Evolutionary conservation across 2,329 filamentous ascomycete genomes (phyloP).

Genomic region (Fusarium napiforme): DNA sequence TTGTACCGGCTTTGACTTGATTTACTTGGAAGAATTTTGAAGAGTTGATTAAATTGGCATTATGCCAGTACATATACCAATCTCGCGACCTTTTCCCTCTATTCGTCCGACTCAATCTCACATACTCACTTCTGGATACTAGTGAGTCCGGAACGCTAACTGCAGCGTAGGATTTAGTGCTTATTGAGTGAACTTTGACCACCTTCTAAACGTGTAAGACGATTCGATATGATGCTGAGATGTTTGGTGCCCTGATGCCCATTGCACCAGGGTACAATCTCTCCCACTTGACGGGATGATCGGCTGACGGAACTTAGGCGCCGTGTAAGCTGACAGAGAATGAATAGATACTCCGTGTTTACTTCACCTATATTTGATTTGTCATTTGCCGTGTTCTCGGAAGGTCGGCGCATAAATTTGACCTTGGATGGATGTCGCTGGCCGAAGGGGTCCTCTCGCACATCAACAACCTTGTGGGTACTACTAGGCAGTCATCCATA

Average conservation of each 20-base stretch:
- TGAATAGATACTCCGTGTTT: not conserved
- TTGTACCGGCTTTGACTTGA: not conserved
- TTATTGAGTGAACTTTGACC: not conserved
- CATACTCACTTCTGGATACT: not conserved
- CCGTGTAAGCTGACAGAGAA: not conserved
- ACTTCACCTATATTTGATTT: not conserved
- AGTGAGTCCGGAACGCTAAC: not conserved
- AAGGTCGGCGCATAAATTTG: not conserved
- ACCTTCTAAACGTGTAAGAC: not conserved
- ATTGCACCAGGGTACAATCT: not conserved
- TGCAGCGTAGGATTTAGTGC: not conserved
- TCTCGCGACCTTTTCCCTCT: not conserved
- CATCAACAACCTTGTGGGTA: too few species aligned
- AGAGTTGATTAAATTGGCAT: too few species aligned
- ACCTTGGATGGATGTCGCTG: not conserved
- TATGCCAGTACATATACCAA: not conserved
- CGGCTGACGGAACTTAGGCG: not conserved
- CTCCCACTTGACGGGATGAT: not conserved
- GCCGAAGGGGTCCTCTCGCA: too few species aligned
- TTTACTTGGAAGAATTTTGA: too few species aligned
- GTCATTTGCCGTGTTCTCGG: not conserved
- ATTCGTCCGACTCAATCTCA: not conserved
- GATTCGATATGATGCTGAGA: not conserved
- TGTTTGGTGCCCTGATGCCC: not conserved
- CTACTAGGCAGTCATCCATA: not conserved